Percentiles rank a stretch among this genome's conserved stretches.
These are phyloP conservation scores for Triadica sebifera DNA, from an alignment of 345 rosid species.

Conservation along the genomic window DNA sequence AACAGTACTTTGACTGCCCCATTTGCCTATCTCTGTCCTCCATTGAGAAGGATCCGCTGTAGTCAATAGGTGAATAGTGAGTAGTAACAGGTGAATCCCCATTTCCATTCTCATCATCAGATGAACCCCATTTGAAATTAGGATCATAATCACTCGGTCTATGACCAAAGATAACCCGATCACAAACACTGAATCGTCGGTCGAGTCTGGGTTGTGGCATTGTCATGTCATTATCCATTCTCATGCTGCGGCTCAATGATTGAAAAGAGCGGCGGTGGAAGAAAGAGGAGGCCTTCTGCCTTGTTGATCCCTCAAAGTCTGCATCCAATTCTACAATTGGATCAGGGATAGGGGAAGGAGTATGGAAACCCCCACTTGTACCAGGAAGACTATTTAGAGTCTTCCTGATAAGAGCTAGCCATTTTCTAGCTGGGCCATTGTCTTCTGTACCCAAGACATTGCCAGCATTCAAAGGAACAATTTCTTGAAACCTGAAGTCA, in stretches of 20 bases:
- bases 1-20: conserved; percentile 64
- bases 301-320: conserved; percentile 71
- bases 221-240: conserved; percentile 50
- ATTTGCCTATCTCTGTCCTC: conserved; percentile 54
- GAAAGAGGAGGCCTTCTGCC: conserved; percentile 53
- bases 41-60: conserved; percentile 45
- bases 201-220: conserved; percentile 52
- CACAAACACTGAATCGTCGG: conserved; percentile 78
- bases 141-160: conserved; percentile 68
- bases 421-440: conserved; percentile 93
- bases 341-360: conserved; percentile 82
- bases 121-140: conserved; percentile 60
- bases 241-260: conserved; percentile 67
- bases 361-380: conserved; percentile 47
- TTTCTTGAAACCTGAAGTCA: conserved; percentile 82
- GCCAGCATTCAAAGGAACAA: conserved; percentile 96
- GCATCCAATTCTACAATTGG: conserved; percentile 84
- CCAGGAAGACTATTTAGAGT: conserved; percentile 86
- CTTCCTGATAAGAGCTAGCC: conserved; percentile 82
- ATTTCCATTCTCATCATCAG: conserved; percentile 76
- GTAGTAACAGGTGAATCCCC: conserved; percentile 53
- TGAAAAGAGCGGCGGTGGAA: conserved; percentile 77
- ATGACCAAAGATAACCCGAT: conserved; percentile 57
- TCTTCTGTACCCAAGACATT: conserved; percentile 94
- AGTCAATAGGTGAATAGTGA: conserved; percentile 44